phyloP scores from a whole-genome alignment of 108 stramenopile genomes.

The Asterionellopsis glacialis region DNA sequence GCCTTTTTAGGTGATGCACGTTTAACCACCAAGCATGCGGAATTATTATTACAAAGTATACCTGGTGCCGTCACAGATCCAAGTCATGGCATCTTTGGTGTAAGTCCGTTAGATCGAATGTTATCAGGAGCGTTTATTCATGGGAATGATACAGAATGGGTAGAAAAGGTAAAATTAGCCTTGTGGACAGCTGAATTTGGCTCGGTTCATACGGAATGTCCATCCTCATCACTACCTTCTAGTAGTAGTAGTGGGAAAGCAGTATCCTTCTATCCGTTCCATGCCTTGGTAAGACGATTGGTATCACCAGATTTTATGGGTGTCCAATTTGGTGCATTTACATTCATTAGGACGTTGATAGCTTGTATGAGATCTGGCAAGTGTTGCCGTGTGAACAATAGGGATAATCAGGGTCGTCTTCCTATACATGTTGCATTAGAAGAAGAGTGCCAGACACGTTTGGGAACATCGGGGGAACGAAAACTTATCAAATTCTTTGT shows the following conservation, averaged over 20 bases:
- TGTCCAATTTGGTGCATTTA: constrained; percentile 25
- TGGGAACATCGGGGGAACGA: constrained; percentile 30
- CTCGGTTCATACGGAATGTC: constrained; percentile 19
- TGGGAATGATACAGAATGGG: constrained; percentile 34
- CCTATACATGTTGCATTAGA: constrained; percentile 33
- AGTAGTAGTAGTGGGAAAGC: too few species aligned
- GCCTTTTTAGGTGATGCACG: constrained; percentile 41
- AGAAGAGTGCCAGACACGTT: constrained; percentile 28
- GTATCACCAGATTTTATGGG: constrained; percentile 30
- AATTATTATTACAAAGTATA: constrained; percentile 20
- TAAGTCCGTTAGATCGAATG: constrained; percentile 45
- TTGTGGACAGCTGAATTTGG: constrained; percentile 22
- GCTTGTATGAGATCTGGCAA: constrained; percentile 33
- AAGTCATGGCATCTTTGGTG: constrained; percentile 34
- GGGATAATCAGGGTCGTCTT: constrained; percentile 29
- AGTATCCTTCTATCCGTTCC: constrained; percentile 15
- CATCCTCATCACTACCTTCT: too few species aligned
- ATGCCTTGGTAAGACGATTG: constrained; percentile 29
- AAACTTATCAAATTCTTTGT: constrained; percentile 31
- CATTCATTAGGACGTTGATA: constrained; percentile 28
- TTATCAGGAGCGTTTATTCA: constrained; percentile 36
- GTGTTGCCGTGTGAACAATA: constrained; percentile 17
- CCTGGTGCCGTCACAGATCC: constrained; percentile 35
- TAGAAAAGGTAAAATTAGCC: constrained; percentile 36
- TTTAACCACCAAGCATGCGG: constrained; percentile 31